These are phyloP conservation scores for Chlamydomonas sphaeroides DNA, from an alignment of 139 green algal genomes.

Conservation along the genomic window DNA sequence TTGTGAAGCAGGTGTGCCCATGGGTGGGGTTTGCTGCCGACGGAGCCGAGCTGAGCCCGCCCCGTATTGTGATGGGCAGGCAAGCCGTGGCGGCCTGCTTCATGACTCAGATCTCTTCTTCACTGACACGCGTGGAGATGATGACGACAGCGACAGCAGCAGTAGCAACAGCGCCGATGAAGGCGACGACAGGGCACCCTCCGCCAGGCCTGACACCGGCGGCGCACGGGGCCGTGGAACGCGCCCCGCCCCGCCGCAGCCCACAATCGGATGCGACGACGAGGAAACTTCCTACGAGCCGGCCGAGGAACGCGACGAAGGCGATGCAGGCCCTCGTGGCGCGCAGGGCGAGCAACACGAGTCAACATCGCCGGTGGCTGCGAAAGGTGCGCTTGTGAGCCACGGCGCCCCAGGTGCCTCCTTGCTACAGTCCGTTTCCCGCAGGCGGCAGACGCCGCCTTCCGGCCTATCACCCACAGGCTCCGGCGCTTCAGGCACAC, in stretches of 20 bases:
- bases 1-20: constrained; percentile 44
- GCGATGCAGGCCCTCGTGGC: not conserved
- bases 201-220: too few relatives aligned
- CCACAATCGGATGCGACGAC: not conserved
- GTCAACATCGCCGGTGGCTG: too few relatives aligned
- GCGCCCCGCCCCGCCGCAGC: too few relatives aligned
- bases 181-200: not conserved
- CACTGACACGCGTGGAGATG: constrained; percentile 27
- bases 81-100: not conserved
- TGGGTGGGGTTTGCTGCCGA: too few relatives aligned
- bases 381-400: too few relatives aligned
- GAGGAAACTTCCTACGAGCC: not conserved
- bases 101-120: constrained; percentile 34
- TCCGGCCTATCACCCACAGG: too few relatives aligned
- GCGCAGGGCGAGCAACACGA: not conserved
- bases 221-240: too few relatives aligned
- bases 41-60: not conserved
- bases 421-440: too few relatives aligned
- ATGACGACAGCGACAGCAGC: too few relatives aligned
- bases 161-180: not conserved
- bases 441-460: too few relatives aligned
- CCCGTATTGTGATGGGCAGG: not conserved
- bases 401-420: too few relatives aligned
- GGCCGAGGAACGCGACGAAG: not conserved
- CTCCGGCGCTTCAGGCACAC: not conserved